phyloP scores from a whole-genome alignment of 768 basidiomycete species.

The Lactarius vividus region DNA sequence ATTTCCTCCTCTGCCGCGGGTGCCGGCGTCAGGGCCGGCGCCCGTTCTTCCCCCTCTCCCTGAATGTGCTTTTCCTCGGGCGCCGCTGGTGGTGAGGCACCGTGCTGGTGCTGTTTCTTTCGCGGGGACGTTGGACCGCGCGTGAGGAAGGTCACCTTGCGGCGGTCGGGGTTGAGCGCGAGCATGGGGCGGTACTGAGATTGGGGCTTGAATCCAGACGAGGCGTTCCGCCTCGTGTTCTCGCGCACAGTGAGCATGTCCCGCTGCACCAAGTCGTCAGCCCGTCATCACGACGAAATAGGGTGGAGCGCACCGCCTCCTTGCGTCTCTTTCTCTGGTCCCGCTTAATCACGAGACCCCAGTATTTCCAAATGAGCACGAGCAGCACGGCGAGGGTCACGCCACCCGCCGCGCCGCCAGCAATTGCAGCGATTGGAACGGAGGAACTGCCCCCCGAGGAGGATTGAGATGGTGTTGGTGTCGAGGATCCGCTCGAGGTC shows the following conservation, averaged over 20 bases:
- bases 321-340: conserved; percentile 35
- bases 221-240: conserved; percentile 45
- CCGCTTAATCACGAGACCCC: conserved; percentile 44
- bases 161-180: conserved; percentile 25
- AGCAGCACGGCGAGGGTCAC: conserved; percentile 44
- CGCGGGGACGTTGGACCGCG: not conserved
- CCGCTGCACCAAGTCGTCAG: conserved; percentile 26
- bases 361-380: conserved; percentile 46
- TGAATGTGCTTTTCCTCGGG: not conserved
- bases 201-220: conserved; percentile 22
- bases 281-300: not conserved
- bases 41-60: not conserved
- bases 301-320: conserved; percentile 32
- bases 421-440: conserved; percentile 50
- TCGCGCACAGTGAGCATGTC: conserved; percentile 34
- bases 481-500: not conserved
- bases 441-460: not conserved
- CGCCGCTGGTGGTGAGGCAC: not conserved
- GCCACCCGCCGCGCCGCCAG: conserved; percentile 49
- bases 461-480: conserved; percentile 9
- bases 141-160: conserved; percentile 43
- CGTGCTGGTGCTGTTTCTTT: not conserved
- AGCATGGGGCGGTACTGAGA: conserved; percentile 18
- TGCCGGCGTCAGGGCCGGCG: not conserved
- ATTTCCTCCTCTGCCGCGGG: not conserved